phyloP scores from a whole-genome alignment of 1,284 basidiomycete genomes.

The Pseudozyma sp. region DNA sequence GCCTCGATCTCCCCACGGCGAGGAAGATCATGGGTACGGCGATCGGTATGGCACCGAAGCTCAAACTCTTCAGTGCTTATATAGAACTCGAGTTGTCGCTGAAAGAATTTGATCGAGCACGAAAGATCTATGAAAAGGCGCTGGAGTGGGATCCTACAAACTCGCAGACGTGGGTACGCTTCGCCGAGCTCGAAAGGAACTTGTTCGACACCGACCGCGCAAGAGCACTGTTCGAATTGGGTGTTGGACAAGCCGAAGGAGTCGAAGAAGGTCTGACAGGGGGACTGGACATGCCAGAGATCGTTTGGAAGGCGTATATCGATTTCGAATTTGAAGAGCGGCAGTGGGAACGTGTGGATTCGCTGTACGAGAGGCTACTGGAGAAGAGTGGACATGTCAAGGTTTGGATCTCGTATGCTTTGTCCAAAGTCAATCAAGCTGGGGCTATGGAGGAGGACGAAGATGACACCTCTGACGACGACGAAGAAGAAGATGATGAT shows the following conservation, averaged over 20 bases:
- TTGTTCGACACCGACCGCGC: slow-evolving; percentile 91
- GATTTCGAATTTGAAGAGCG: slow-evolving; percentile 96
- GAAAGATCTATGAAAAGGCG: slow-evolving; percentile 93
- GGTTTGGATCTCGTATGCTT: slow-evolving; percentile 69
- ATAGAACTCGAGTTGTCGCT: slow-evolving; percentile 65
- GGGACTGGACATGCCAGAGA: slow-evolving; percentile 93
- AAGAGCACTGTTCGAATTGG: slow-evolving; percentile 94
- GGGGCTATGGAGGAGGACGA: slow-evolving; percentile 79
- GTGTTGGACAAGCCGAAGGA: slow-evolving; percentile 77
- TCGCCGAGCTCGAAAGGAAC: slow-evolving; percentile 91
- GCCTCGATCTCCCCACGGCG: slow-evolving; percentile 83
- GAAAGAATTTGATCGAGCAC: slow-evolving; percentile 90
- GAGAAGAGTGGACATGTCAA: slow-evolving; percentile 93
- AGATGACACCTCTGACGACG: slow-evolving; percentile 74
- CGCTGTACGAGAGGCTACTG: slow-evolving; percentile 90
- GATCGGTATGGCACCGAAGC: slow-evolving; percentile 96
- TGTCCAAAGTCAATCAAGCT: slow-evolving; percentile 73
- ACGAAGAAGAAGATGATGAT: slow-evolving; percentile 73
- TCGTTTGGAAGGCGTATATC: slow-evolving; percentile 86
- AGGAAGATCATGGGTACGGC: slow-evolving; percentile 89
- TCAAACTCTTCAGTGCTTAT: slow-evolving; percentile 71
- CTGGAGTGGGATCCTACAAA: slow-evolving; percentile 70
- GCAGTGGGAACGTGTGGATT: slow-evolving; percentile 84
- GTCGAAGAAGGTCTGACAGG: slow-evolving; percentile 70
- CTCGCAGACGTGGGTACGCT: slow-evolving; percentile 84